A percentile compares a stretch with the other conserved stretches of the same genome.
phyloP scores from a whole-genome alignment of 345 rosid species.

The Gossypium ekmanianum region DNA sequence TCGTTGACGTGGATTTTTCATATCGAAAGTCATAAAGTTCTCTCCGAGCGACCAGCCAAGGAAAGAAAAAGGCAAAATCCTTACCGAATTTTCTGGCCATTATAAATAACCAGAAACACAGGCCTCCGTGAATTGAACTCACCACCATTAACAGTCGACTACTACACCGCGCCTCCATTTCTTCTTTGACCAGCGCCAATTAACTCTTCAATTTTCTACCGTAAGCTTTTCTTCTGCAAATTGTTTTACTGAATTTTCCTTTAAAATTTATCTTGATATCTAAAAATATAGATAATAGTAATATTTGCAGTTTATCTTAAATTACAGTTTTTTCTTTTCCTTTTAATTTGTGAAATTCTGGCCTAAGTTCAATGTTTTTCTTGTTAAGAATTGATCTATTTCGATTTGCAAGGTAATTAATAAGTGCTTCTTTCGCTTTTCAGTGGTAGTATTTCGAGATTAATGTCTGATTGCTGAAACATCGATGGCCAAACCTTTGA shows the following conservation, averaged over 20 bases:
- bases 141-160: not conserved
- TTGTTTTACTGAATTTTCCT: not conserved
- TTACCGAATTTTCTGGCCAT: not conserved
- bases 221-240: not conserved
- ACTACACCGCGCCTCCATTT: not conserved
- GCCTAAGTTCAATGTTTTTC: not conserved
- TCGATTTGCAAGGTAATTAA: not conserved
- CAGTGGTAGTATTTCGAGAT: not conserved
- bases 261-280: not conserved
- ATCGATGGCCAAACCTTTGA: conserved; percentile 40
- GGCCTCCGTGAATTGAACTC: not conserved
- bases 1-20: not conserved
- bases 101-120: not conserved
- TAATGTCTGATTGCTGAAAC: conserved; percentile 6
- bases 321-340: not conserved
- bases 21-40: not conserved
- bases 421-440: not conserved
- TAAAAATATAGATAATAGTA: not conserved
- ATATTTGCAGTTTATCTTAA: not conserved
- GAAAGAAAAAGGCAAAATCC: not conserved
- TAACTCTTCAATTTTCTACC: not conserved
- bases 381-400: no score
- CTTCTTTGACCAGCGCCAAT: not conserved
- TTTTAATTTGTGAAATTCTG: not conserved
- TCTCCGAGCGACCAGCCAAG: not conserved